These are phyloP conservation scores for Saccharomycopsis vini DNA, from an alignment of 805 yeast species.

Conservation along the genomic window DNA sequence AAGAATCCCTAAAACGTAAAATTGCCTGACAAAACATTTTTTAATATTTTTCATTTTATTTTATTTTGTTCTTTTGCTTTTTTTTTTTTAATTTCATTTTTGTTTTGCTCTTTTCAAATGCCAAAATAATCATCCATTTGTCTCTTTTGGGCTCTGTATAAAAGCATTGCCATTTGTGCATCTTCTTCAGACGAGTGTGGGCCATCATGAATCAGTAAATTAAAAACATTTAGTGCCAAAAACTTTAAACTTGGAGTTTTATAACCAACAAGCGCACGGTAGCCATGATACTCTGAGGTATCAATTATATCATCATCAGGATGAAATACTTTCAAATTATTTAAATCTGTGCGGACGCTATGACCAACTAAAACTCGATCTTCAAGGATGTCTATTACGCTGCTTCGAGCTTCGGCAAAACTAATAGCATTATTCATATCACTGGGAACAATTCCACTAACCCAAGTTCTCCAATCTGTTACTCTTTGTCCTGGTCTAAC, in stretches of 20 bases:
- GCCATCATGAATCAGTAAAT: constrained; percentile 57
- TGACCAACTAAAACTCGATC: constrained; percentile 71
- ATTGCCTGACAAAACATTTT: too few species aligned
- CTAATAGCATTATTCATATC: constrained; percentile 61
- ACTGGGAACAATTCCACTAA: constrained; percentile 70
- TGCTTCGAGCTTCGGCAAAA: constrained; percentile 57
- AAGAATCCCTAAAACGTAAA: too few species aligned
- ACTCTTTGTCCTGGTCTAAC: constrained; percentile 71
- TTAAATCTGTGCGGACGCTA: constrained; percentile 72
- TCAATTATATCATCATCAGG: constrained; percentile 60
- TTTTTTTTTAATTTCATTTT: too few species aligned
- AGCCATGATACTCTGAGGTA: constrained; percentile 57
- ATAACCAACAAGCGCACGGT: constrained; percentile 51
- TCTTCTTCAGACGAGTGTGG: constrained; percentile 87
- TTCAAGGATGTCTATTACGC: constrained; percentile 42
- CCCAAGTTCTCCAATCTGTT: constrained; percentile 90
- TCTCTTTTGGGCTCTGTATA: too few species aligned
- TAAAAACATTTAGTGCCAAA: constrained; percentile 47
- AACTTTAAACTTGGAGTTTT: constrained; percentile 67
- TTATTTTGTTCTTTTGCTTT: too few species aligned
- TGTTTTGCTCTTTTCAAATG: too few species aligned
- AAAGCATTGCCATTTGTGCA: constrained; percentile 78
- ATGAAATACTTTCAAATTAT: constrained; percentile 56
- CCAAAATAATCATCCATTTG: too few species aligned
- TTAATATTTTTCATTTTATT: too few species aligned